These are phyloP conservation scores for Allium sativum DNA, from an alignment of 106 monocot genomes.

Conservation along the genomic window DNA sequence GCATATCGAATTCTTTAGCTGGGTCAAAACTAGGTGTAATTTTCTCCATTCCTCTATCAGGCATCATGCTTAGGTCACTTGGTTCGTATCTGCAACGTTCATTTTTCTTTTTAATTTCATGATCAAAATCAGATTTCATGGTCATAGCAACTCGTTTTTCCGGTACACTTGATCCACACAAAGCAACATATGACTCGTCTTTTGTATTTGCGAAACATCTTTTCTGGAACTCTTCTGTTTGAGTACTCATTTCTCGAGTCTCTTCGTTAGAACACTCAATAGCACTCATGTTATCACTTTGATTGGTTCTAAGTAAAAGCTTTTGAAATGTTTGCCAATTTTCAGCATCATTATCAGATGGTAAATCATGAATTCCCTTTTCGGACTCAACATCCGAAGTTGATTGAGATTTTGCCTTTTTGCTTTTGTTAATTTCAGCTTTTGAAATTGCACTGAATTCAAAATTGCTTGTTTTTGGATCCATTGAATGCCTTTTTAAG, in stretches of 20 bases:
- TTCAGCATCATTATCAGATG: constrained; percentile 30
- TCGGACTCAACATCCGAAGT: constrained; percentile 27
- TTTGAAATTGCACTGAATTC: constrained; percentile 8
- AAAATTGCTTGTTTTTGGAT: constrained; percentile 24
- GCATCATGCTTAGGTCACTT: constrained; percentile 58
- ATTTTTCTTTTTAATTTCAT: constrained; percentile 7
- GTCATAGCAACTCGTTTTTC: constrained; percentile 7
- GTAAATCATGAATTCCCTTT: constrained; percentile 27
- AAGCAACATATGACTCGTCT: constrained; percentile 3
- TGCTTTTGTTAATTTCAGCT: constrained; percentile 11
- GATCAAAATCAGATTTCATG: constrained; percentile 27
- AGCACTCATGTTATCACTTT: constrained; percentile 16
- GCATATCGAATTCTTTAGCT: constrained; percentile 36
- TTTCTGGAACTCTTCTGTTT: background rate
- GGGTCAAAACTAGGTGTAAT: constrained; percentile 45
- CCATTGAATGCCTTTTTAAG: constrained; percentile 30
- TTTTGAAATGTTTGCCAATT: constrained; percentile 84
- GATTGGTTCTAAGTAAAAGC: constrained; percentile 53
- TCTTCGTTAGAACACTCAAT: constrained; percentile 38
- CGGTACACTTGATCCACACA: constrained; percentile 1
- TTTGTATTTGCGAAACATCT: background rate
- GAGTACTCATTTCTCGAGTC: constrained; percentile 14
- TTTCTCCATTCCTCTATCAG: constrained; percentile 35
- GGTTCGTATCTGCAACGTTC: constrained; percentile 35
- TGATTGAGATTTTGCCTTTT: constrained; percentile 28